Percentiles rank a stretch among this genome's conserved stretches.
These are phyloP conservation scores for Daldinia decipiens DNA, from an alignment of 495 filamentous ascomycete genomes.

Conservation along the genomic window DNA sequence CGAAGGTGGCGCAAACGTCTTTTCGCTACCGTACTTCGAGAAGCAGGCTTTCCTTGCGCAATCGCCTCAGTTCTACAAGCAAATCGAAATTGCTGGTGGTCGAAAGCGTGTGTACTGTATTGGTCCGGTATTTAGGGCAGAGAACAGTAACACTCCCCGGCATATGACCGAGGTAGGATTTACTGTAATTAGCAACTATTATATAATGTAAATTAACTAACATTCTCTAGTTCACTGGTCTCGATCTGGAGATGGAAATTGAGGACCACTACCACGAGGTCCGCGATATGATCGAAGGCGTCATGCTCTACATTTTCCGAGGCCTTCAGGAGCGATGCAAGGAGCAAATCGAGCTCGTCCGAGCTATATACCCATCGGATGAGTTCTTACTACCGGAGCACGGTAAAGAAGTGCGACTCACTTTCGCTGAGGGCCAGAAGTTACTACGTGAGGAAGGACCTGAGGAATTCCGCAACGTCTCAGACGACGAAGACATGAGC, in stretches of 20 bases:
- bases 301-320: constrained; percentile 89
- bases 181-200: too few species aligned
- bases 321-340: constrained; percentile 74
- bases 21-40: constrained; percentile 91
- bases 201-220: not conserved
- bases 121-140: constrained; percentile 92
- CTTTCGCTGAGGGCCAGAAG: constrained; percentile 84
- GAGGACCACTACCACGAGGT: constrained; percentile 90
- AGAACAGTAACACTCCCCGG: constrained; percentile 95
- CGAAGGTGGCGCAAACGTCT: constrained; percentile 93
- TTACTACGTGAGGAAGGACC: constrained; percentile 84
- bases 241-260: constrained; percentile 98
- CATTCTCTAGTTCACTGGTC: constrained; percentile 76
- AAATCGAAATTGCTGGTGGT: constrained; percentile 94
- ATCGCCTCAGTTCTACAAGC: constrained; percentile 92
- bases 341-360: constrained; percentile 75
- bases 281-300: constrained; percentile 78
- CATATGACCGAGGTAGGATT: constrained; percentile 82
- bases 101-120: constrained; percentile 90
- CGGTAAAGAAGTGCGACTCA: constrained; percentile 82
- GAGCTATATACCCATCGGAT: constrained; percentile 67
- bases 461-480: constrained; percentile 71
- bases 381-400: constrained; percentile 60
- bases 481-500: constrained; percentile 80
- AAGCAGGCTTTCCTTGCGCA: constrained; percentile 86